Conservation (phyloP, 1,284 basidiomycete species). For the Fomitopsis palustris region DNA sequence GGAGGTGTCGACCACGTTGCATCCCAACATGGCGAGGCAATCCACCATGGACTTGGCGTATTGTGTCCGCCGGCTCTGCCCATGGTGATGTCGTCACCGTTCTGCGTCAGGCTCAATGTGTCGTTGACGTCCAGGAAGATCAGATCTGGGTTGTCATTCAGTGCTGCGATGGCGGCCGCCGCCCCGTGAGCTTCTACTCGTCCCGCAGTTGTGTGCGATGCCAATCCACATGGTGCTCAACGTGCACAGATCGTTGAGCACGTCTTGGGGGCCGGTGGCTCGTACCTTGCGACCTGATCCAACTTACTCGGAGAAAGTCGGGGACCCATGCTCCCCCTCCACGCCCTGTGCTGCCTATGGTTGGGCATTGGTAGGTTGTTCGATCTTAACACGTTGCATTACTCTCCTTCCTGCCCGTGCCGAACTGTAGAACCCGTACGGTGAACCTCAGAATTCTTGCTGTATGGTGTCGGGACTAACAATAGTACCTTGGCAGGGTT, state of each 20-base stretch:
- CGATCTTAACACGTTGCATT: too few species aligned
- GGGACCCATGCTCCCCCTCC: background rate
- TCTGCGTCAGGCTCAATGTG: background rate
- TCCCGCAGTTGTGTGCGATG: background rate
- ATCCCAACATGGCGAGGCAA: background rate
- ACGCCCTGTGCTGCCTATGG: too few species aligned
- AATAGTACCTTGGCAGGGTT: background rate
- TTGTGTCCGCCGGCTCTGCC: background rate
- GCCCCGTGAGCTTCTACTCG: background rate
- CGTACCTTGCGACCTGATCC: background rate
- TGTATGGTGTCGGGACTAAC: background rate
- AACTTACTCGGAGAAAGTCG: background rate
- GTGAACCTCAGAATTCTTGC: background rate
- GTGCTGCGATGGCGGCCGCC: background rate
- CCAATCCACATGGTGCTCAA: background rate
- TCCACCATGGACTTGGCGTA: background rate
- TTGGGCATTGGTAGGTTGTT: too few species aligned
- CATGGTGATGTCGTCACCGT: background rate
- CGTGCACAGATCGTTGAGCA: background rate
- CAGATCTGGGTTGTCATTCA: background rate
- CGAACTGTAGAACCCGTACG: background rate
- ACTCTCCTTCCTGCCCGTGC: background rate
- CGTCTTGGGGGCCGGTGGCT: background rate
- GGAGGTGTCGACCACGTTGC: background rate
- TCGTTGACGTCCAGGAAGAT: background rate